phyloP scores from a whole-genome alignment of 2,329 filamentous ascomycete genomes.

The Aureobasidium sp. region DNA sequence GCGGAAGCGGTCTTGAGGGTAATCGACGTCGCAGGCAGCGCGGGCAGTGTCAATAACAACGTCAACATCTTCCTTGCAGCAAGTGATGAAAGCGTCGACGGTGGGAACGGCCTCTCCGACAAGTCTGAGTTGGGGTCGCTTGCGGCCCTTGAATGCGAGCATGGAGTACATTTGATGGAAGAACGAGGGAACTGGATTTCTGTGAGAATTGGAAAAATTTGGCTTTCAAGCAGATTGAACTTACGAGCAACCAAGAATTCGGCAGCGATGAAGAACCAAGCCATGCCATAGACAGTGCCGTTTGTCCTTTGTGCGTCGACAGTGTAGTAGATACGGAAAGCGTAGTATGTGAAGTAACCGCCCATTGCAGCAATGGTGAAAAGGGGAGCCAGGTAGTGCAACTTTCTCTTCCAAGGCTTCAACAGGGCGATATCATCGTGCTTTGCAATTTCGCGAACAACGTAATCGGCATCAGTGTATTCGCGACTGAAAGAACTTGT shows the following conservation, averaged over 20 bases:
- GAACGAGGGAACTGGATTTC: conserved; percentile 57
- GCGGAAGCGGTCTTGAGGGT: conserved; percentile 31
- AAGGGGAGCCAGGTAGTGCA: conserved; percentile 12
- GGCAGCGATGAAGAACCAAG: conserved; percentile 13
- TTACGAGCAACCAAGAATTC: conserved; percentile 13
- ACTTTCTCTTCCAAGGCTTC: conserved; percentile 14
- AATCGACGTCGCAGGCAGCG: conserved; percentile 33
- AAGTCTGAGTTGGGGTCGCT: conserved; percentile 15
- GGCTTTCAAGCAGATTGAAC: neutral
- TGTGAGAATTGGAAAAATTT: neutral
- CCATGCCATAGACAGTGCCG: conserved; percentile 4
- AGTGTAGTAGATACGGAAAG: conserved; percentile 15
- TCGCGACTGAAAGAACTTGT: conserved; percentile 10
- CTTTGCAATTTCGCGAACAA: conserved; percentile 12
- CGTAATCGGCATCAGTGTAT: conserved; percentile 11
- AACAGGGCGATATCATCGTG: conserved; percentile 12
- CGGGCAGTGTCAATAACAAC: conserved; percentile 35
- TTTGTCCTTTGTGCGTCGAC: conserved; percentile 9
- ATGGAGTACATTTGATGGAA: conserved; percentile 72
- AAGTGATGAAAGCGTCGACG: conserved; percentile 38
- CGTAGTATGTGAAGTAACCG: conserved; percentile 13
- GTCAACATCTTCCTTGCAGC: conserved; percentile 36
- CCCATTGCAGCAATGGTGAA: conserved; percentile 10
- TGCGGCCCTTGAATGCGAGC: conserved; percentile 14
- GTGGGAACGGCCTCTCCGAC: conserved; percentile 27